Percentiles rank a stretch among this genome's conserved stretches.
Conservation (phyloP, 2,329 filamentous ascomycete genomes). For the Epichloe brachyelytri region DNA sequence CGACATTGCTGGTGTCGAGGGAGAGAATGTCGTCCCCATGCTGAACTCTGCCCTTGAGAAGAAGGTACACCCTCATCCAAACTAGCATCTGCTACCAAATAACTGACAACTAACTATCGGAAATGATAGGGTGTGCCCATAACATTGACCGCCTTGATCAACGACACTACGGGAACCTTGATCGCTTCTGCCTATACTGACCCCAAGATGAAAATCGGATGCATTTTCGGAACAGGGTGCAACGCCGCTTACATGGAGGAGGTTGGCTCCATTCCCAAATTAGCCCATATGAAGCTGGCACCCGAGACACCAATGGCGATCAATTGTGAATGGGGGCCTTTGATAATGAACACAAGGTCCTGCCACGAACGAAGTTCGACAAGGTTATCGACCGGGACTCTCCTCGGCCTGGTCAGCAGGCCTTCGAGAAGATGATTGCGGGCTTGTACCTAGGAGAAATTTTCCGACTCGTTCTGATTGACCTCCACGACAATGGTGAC, state of each 20-base stretch:
- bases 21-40: conserved; percentile 78
- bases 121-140: conserved; percentile 63
- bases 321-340: conserved; percentile 97
- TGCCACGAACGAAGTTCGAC: conserved; percentile 78
- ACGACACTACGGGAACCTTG: conserved; percentile 93
- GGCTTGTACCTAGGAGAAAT: conserved; percentile 91
- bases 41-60: conserved; percentile 66
- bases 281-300: conserved; percentile 80
- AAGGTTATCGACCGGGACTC: conserved; percentile 80
- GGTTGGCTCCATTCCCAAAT: conserved; percentile 81
- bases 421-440: conserved; percentile 97
- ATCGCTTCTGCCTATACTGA: conserved; percentile 98
- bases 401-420: conserved; percentile 83
- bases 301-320: conserved; percentile 80
- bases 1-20: conserved; percentile 85
- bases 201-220: conserved; percentile 80
- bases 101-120: background rate
- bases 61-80: conserved; percentile 19
- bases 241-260: conserved; percentile 98
- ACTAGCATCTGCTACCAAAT: background rate
- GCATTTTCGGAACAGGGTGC: conserved; percentile 96
- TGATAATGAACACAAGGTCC: conserved; percentile 81
- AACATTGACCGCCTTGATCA: conserved; percentile 85
- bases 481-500: conserved; percentile 68
- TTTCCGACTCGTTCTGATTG: conserved; percentile 76